Evolutionary conservation across 805 yeast species (phyloP), one percentile per base, ranked within the genome.

Genomic region (Candida mattraensis): DNA sequence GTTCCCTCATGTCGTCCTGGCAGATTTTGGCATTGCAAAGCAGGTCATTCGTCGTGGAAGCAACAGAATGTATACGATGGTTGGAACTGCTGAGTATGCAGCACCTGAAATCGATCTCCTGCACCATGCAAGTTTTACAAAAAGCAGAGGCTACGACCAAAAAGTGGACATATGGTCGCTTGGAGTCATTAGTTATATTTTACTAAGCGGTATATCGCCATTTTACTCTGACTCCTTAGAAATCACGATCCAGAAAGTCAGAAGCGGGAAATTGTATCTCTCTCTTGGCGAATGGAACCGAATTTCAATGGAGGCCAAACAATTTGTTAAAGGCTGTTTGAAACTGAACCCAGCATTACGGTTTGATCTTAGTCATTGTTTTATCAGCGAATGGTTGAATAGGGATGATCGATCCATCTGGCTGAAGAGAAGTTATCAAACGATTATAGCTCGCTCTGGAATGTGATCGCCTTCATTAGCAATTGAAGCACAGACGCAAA

Each of bases 111-210:
- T 81, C 8, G 77, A 80, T 1, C 64, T 75, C 34, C 16, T 28
- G n/a, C 37, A 20, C 16, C 11, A 10, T 4, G 18, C 20, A 26
- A 28, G 24, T 33, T 18, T 17, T 18, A 27, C 5, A 17, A 14
- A n/a, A 8, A 25, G 18, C 4, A 20, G 17, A 19, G 80, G 80
- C 0, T 79, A 80, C 48, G 73, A 69, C 40, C 60, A 58, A 19
- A 76, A 75, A 48, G 79, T 85, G 50, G 87, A 81, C 54, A 54
- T 78, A 24, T 81, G 87, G 88, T 80, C 87, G 1, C 48, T 81
- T 4, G 87, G 87, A 0, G 71, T 81, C 0, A 70, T 80, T 11
- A 50, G 70, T 4, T 78, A 78, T 55, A 76, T 80, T 9, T 57
- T 81, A 56, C 56, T 80, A 11, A 76, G 80, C 25, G 86, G 85